Evolutionary conservation across 78 protist species (phyloP), one percentile per base, ranked within the genome.

Genomic region (Tieghemostelium lacteum): DNA sequence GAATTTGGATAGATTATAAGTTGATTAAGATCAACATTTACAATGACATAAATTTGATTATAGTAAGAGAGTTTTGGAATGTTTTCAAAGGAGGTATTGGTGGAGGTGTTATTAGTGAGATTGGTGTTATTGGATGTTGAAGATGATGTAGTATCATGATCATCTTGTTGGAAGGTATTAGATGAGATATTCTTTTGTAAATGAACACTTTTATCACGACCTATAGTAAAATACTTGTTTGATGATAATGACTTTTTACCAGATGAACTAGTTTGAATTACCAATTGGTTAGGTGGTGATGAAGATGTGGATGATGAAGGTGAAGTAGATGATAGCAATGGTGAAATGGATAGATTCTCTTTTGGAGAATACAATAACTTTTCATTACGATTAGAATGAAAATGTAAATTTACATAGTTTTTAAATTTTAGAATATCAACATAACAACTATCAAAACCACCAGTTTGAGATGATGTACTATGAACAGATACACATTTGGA

Each of bases 341-440:
- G n/a, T n/a, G n/a, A n/a, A n/a, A n/a, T n/a, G n/a, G n/a, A n/a
- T n/a, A n/a, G n/a, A n/a, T n/a, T n/a, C n/a, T n/a, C n/a, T n/a
- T n/a, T n/a, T n/a, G n/a, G n/a, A n/a, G n/a, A n/a, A n/a, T n/a
- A n/a, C 52, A 45, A 45, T 45, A 45, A 10, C n/a, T 45, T 45
- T 45, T 45, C 52, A 10, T 14, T 45, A 45, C 52, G n/a, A 6
- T 10, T 14, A 14, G 73, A 6, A n/a, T n/a, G n/a, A n/a, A 65
- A 65, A 65, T 65, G 73, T 36, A 65, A 36, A 36, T 36, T 42
- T 20, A 36, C n/a, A n/a, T 65, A 42, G 34, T 65, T 65, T 65
- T 65, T 65, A 65, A 65, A 65, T 65, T 65, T 65, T 8, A 65
- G n/a, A 65, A 65, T 65, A 31, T 62, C 33, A 19, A 33, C 28